Evolutionary conservation across 2,329 filamentous ascomycete genomes (phyloP), one percentile per base, ranked within the genome.

Genomic region (Pleurostoma richardsiae): DNA sequence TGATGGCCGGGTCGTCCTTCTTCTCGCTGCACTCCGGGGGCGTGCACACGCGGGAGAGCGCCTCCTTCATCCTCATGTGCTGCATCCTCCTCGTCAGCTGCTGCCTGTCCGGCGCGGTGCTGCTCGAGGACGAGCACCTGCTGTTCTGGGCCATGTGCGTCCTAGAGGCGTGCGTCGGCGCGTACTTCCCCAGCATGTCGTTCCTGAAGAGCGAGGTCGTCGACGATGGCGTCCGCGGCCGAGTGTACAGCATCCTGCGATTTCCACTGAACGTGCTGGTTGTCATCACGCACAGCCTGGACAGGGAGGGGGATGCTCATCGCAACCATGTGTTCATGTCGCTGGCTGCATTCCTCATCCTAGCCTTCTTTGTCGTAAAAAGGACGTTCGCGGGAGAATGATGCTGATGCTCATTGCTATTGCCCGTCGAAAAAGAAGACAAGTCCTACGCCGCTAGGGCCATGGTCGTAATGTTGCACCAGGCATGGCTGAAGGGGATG

Each of bases 141-240:
- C 68, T 75, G 0, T 77, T 83, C 52, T 80, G 74, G 72, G 68
- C 69, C 6, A 80, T 83, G 55, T 80, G 76, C 54, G 50, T 80
- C 1, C 74, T 83, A 45, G 79, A 83, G 56, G 64, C 67, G 8
- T 79, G 76, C 56, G 72, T 82, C 27, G 80, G 79, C 4, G 64
- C 76, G 33, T 83, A 83, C 55, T 82, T 71, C 54, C 80, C 79
- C 0, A 72, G 69, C 48, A 77, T 81, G 58, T 74, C 70, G 1
- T 73, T 73, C 42, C 56, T 82, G 45, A 82, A 82, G 59, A 73
- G 74, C 31, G 64, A 70, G 39, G 57, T 76, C 3, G 66, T 81
- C n/a, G 71, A 77, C 2, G 78, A 83, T 56, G 69, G 69, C 3
- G 65, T 71, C 28, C 66, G 80, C 40, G 76, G 73, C 3, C 72